Evolutionary conservation across 495 filamentous ascomycete species (phyloP), one percentile per base, ranked within the genome.

Genomic region (Penicillium lividum): DNA sequence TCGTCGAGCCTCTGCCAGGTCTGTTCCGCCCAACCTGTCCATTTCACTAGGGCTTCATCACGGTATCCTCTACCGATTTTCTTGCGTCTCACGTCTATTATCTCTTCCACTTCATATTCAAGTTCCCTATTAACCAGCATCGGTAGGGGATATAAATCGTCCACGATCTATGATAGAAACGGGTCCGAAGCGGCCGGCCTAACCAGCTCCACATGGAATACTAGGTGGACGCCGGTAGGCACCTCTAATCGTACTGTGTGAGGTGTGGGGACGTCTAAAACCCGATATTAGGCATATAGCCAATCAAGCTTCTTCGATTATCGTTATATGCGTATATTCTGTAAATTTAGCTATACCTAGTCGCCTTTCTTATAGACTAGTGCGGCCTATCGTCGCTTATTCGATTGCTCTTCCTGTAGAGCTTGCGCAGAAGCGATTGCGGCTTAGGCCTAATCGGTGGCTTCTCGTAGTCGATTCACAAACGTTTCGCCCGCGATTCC

Each of bases 361-460:
- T 51, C 33, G 16, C 8, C 22, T 22, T 22, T 22, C 22, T 22
- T 22, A 22, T 22, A 22, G 22, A 22, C 22, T 22, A 2, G 22
- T 38, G 13, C 13, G 13, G 34, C 34, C 34, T 38, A 3, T 38
- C 16, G 43, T 16, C 43, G 13, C 22, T 25, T 46, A 46, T 46
- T 46, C 16, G 43, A n/a, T 46, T 46, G 16, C 22, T 46, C 43
- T 25, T 46, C 15, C 16, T 46, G 43, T 46, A n/a, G 43, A 16
- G 13, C 43, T 25, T 46, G 43, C 2, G 16, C 16, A n/a, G 30
- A 8, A 31, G 48, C 28, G 15, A 51, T 51, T 1, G 29, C 48
- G 6, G 48, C 48, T 51, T 51, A 5, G 48, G 48, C 48, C 48
- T 16, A 51, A 7, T 51, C 27, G 13, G 48, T 51, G 11, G 48